phyloP scores from a whole-genome alignment of 1,139 yeast genomes.

The Geotrichum citri-aurantii region DNA sequence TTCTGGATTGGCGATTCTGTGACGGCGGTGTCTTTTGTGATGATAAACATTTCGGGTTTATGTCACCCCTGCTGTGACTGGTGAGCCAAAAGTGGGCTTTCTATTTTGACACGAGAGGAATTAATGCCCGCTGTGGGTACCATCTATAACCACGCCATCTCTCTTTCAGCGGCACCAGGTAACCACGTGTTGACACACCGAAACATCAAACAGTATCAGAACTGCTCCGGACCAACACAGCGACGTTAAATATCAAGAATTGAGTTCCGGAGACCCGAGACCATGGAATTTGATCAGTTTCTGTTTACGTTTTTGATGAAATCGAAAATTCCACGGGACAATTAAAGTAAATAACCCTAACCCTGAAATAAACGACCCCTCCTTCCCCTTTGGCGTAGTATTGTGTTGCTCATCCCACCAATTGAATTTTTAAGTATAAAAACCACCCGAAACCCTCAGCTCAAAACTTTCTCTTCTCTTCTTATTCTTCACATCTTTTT shows the following conservation, averaged over 20 bases:
- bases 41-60: neutral
- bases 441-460: neutral
- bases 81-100: neutral
- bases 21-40: neutral
- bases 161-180: neutral
- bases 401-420: conserved; percentile 1
- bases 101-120: neutral
- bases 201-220: neutral
- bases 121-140: neutral
- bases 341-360: neutral
- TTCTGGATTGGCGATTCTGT: no score
- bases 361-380: neutral
- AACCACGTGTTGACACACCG: neutral
- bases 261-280: neutral
- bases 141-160: neutral
- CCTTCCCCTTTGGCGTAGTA: neutral
- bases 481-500: neutral
- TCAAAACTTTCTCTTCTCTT: neutral
- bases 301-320: neutral
- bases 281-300: neutral
- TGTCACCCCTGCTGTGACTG: neutral
- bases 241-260: neutral
- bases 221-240: neutral
- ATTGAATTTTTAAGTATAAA: neutral
- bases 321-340: neutral